Conservation (phyloP, 345 rosid species). For the Moringa oleifera region DNA sequence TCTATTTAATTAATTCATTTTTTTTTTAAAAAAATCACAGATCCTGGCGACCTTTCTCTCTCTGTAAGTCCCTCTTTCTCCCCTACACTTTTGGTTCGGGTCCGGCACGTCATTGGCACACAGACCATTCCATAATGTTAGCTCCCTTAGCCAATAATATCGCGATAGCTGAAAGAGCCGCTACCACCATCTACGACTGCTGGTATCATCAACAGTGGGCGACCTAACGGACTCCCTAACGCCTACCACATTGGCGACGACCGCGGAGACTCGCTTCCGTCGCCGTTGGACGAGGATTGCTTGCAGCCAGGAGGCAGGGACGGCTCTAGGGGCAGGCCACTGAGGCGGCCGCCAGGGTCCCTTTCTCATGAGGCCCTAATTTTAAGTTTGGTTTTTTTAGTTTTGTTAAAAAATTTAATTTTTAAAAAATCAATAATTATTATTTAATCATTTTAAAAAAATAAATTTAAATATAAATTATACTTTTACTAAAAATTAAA, state of each 20-base stretch:
- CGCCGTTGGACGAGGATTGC: constrained; percentile 79
- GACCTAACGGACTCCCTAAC: constrained; percentile 34
- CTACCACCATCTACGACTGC: background rate
- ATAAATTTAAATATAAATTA: no score
- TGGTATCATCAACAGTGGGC: constrained; percentile 18
- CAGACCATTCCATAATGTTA: constrained; percentile 1
- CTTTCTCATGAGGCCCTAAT: no score
- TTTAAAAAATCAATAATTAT: no score
- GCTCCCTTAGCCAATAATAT: background rate
- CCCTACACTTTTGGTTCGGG: constrained; percentile 12
- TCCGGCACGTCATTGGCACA: constrained; percentile 33
- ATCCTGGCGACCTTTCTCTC: constrained; percentile 28
- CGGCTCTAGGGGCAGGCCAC: no score
- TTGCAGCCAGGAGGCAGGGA: constrained; percentile 88
- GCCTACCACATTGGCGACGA: constrained; percentile 15
- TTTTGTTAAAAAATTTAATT: no score
- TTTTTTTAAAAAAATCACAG: no score
- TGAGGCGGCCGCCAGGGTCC: no score
- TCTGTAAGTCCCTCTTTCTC: constrained; percentile 25
- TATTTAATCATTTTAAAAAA: no score
- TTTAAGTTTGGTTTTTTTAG: no score
- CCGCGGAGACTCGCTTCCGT: constrained; percentile 24
- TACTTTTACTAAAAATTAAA: no score
- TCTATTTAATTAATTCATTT: no score
- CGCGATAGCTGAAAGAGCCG: background rate